phyloP scores from a whole-genome alignment of 2,329 filamentous ascomycete genomes.

The Bisporella sp. region DNA sequence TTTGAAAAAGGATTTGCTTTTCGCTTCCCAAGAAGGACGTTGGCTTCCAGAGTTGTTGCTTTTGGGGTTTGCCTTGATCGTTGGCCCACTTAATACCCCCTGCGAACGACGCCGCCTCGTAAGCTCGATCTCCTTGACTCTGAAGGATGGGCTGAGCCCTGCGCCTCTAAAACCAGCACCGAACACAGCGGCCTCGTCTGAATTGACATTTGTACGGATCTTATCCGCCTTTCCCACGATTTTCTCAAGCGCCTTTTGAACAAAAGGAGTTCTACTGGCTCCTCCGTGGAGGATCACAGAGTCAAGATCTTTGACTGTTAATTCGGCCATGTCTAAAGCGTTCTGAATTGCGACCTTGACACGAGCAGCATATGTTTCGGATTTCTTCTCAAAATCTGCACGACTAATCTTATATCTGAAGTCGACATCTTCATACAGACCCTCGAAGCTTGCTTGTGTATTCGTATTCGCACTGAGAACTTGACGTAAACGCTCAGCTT shows the following conservation, averaged over 20 bases:
- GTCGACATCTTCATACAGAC: conserved; percentile 83
- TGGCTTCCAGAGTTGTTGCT: conserved; percentile 78
- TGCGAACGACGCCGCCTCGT: conserved; percentile 69
- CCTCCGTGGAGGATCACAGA: conserved; percentile 93
- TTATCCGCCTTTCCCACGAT: conserved; percentile 67
- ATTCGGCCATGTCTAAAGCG: conserved; percentile 65
- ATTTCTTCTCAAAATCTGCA: conserved; percentile 72
- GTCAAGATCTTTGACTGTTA: conserved; percentile 70
- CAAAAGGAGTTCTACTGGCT: conserved; percentile 83
- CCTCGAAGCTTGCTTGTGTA: conserved; percentile 75
- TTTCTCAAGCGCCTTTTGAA: conserved; percentile 81
- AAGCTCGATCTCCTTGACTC: conserved; percentile 92
- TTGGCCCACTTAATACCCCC: conserved; percentile 69
- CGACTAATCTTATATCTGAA: conserved; percentile 87
- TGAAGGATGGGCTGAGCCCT: conserved; percentile 87
- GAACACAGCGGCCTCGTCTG: conserved; percentile 93
- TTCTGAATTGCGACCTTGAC: conserved; percentile 64
- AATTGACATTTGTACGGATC: conserved; percentile 89
- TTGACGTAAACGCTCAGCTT: conserved; percentile 80
- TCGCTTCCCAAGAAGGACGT: conserved; percentile 67
- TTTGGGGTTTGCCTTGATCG: conserved; percentile 61
- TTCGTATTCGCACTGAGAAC: conserved; percentile 90
- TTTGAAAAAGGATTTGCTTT: conserved; percentile 80
- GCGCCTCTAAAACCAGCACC: conserved; percentile 93
- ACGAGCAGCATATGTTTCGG: conserved; percentile 59